Conservation (phyloP, 1,139 yeast species). For the Arxiozyma bovina region DNA sequence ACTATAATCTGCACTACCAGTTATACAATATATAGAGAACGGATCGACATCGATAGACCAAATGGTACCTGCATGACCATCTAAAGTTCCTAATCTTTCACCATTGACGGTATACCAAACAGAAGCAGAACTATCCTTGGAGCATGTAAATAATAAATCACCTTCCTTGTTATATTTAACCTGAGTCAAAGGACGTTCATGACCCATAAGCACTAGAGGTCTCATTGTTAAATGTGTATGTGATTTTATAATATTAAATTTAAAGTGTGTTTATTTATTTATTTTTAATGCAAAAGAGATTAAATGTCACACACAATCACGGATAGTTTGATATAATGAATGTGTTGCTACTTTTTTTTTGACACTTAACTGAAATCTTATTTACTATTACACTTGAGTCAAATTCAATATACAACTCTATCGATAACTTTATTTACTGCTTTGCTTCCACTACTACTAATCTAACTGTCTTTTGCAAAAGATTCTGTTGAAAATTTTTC, state of each 20-base stretch:
- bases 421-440: too few relatives aligned
- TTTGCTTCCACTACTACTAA: not conserved
- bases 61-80: slow-evolving; percentile 87
- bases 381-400: too few relatives aligned
- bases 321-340: not conserved
- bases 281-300: not conserved
- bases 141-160: slow-evolving; percentile 83
- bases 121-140: slow-evolving; percentile 83
- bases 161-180: slow-evolving; percentile 93
- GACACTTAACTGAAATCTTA: not conserved
- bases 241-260: not conserved
- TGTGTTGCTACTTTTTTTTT: not conserved
- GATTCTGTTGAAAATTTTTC: not conserved
- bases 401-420: too few relatives aligned
- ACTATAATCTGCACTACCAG: slow-evolving; percentile 88
- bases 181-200: slow-evolving; percentile 82
- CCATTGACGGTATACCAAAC: slow-evolving; percentile 96
- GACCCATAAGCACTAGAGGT: slow-evolving; percentile 59
- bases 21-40: slow-evolving; percentile 57
- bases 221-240: slow-evolving; percentile 33
- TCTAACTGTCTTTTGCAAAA: not conserved
- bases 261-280: not conserved
- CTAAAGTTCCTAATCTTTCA: slow-evolving; percentile 89
- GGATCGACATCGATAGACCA: slow-evolving; percentile 89
- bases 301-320: not conserved